These are phyloP conservation scores for Cutaneotrichosporon sp. DNA, from an alignment of 1,284 basidiomycete species.

Conservation along the genomic window DNA sequence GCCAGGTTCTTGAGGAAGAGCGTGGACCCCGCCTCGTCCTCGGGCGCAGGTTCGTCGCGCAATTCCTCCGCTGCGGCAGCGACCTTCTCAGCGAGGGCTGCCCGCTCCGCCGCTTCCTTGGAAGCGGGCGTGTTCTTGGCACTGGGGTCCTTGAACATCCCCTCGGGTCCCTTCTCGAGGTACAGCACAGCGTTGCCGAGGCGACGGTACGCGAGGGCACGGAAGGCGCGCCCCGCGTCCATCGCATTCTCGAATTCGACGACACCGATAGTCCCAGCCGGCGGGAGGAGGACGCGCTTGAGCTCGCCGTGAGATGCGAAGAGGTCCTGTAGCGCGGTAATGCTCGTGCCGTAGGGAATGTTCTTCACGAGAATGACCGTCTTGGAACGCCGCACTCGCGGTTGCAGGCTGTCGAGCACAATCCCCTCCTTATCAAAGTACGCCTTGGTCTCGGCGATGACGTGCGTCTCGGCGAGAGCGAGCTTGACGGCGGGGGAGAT, in stretches of 20 bases:
- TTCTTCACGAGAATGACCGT: conserved; percentile 93
- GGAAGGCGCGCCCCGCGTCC: conserved; percentile 74
- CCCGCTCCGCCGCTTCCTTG: conserved; percentile 55
- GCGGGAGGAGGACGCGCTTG: conserved; percentile 78
- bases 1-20: conserved; percentile 93
- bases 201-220: conserved; percentile 78
- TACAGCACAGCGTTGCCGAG: conserved; percentile 88
- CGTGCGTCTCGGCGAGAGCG: conserved; percentile 91
- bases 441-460: conserved; percentile 90
- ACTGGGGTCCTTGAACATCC: conserved; percentile 62
- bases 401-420: conserved; percentile 54
- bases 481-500: conserved; percentile 73
- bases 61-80: conserved; percentile 21
- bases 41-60: conserved; percentile 55
- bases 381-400: conserved; percentile 63
- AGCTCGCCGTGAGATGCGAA: conserved; percentile 77
- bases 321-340: conserved; percentile 69
- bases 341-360: conserved; percentile 86
- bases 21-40: conserved; percentile 69
- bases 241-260: conserved; percentile 76
- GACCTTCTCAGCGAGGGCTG: conserved; percentile 35
- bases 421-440: conserved; percentile 69
- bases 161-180: conserved; percentile 85
- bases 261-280: conserved; percentile 89
- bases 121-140: conserved; percentile 23